Evolutionary conservation across 805 yeast species (phyloP).

Genomic region (baker's yeast (Saccharomyces cerevisiae)): DNA sequence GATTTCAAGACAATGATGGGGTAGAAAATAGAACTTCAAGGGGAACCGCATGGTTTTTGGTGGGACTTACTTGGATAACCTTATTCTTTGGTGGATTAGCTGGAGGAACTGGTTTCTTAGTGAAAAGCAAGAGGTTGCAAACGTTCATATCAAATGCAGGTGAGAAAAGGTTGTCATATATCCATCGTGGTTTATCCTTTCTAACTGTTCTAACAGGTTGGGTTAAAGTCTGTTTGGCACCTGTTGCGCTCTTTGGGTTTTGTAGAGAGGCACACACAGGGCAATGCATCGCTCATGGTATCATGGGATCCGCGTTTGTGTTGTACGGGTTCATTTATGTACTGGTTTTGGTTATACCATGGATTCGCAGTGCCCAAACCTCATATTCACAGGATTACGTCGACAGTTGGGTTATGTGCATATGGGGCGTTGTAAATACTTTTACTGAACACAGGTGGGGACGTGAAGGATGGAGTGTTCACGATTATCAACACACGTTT

Average conservation of each 20-base stretch:
- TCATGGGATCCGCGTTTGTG: conserved; percentile 88
- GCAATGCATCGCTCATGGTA: conserved; percentile 94
- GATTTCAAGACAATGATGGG: conserved; percentile 57
- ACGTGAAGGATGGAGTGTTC: conserved; percentile 76
- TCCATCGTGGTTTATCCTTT: conserved; percentile 42
- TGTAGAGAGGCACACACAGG: conserved; percentile 81
- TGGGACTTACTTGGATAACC: conserved; percentile 36
- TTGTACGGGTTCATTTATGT: conserved; percentile 66
- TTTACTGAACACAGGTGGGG: conserved; percentile 98
- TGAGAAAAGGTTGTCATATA: conserved; percentile 25
- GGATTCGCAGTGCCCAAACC: conserved; percentile 51
- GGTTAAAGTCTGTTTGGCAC: conserved; percentile 73
- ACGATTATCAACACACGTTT: conserved; percentile 90
- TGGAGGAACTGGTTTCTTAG: conserved; percentile 42
- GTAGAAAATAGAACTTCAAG: conserved; percentile 61
- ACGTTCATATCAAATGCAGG: conserved; percentile 34
- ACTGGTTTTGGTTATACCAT: conserved; percentile 61
- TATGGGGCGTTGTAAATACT: conserved; percentile 90
- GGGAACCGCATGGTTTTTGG: conserved; percentile 57
- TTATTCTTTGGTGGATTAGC: conserved; percentile 48
- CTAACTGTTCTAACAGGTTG: conserved; percentile 53
- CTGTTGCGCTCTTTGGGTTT: conserved; percentile 78
- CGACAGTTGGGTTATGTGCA: conserved; percentile 71
- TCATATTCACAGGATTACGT: conserved; percentile 72
- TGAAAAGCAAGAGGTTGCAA: conserved; percentile 29